phyloP scores from a whole-genome alignment of 331 rosid species.

The Quercus phellos region DNA sequence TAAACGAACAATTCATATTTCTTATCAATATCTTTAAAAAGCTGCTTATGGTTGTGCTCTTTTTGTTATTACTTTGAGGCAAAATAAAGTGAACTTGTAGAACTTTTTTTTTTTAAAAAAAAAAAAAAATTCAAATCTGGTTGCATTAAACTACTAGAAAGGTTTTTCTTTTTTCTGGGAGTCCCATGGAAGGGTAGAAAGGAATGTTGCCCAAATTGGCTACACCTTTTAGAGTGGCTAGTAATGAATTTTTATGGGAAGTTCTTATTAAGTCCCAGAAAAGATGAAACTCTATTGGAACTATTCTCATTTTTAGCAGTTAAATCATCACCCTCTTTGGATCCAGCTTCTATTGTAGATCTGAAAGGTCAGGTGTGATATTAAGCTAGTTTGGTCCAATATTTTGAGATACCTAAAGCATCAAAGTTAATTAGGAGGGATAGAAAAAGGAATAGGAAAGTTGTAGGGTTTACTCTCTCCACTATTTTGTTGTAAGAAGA shows the following conservation, averaged over 20 bases:
- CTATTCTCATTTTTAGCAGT: not conserved
- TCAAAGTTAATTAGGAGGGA: not conserved
- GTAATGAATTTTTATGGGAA: not conserved
- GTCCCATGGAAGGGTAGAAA: not conserved
- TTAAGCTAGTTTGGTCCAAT: not conserved
- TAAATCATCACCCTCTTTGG: not conserved
- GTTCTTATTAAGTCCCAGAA: not conserved
- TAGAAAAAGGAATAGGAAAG: not conserved
- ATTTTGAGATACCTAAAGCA: not conserved
- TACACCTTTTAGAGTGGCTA: not conserved
- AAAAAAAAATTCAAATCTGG: not conserved
- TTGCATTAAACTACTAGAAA: not conserved
- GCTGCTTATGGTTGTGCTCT: not conserved
- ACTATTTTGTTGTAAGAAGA: too few relatives aligned
- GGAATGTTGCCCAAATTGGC: not conserved
- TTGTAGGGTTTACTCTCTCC: not conserved
- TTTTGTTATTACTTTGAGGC: not conserved
- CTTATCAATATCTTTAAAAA: slow-evolving; percentile 6
- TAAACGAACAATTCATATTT: not conserved
- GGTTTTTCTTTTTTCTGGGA: not conserved
- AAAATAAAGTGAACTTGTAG: not conserved
- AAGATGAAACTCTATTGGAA: not conserved
- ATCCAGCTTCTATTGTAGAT: not conserved
- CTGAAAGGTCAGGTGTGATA: not conserved
- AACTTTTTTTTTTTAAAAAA: not conserved